Base-by-base conservation (phyloP, 2,329 filamentous ascomycete species). In the Microcyclosporella mali region DNA sequence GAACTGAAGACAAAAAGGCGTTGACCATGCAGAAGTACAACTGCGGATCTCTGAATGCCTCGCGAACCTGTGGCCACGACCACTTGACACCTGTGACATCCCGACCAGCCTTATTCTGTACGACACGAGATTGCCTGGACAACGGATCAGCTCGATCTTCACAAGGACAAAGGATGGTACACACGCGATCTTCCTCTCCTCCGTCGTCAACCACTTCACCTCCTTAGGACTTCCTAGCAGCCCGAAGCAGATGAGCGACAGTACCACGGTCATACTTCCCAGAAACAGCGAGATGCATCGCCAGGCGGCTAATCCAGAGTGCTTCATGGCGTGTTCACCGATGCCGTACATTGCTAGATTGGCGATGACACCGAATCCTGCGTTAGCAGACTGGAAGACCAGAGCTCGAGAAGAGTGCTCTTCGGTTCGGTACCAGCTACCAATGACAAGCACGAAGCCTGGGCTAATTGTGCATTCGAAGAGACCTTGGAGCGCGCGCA, bases 381-480 rank as follows among this genome's bases (percentile, higher is more conserved):
- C 62, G 25, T 65, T 64, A 18, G 64, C 61, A 8, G 60, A 61
- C 34, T 64, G 60, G 56, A 63, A 66, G 47, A 66, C 61, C 0
- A 66, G 55, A 2, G 62, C 53, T 6, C 64, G 56, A 7, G 58
- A 54, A 2, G 60, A 52, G 37, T 66, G 64, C 37, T 66, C 64
- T 16, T 64, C 56, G 0, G 56, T 56, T 2, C 54, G 51, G 31
- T 66, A 66, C 63, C 62, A 66, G 4, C 51, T 57, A 0, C 60
- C 59, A 28, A 63, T 57, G 14, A 66, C 53, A 3, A 65, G 51
- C 2, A 66, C 52, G 40, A 64, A 66, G 6, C 61, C 63, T 0
- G 64, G 62, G 0, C 53, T 58, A 33, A 66, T 64, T 4, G 61
- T 65, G 41, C 63, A 65, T 41, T 66, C 63, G 41, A 66, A 67